Percentiles rank a stretch among this genome's conserved stretches.
phyloP scores from a whole-genome alignment of 805 yeast genomes.

The Maudiozyma saulgeensis region DNA sequence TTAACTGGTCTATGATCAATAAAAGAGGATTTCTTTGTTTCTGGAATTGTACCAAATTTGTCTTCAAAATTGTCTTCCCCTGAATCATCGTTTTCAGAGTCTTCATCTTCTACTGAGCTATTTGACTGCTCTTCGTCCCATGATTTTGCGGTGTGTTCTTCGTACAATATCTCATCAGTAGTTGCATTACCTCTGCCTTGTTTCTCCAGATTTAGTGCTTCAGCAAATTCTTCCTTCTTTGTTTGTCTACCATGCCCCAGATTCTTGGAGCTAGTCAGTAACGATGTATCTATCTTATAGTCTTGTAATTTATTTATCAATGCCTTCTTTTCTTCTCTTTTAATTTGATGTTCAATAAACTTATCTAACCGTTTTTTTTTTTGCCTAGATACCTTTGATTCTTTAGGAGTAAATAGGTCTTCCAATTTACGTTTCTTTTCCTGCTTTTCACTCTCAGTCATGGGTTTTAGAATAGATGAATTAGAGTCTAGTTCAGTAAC shows the following conservation, averaged over 20 bases:
- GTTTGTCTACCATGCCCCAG: conserved; percentile 71
- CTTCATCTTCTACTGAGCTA: conserved; percentile 11
- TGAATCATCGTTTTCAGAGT: conserved; percentile 17
- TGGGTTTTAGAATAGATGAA: conserved; percentile 51
- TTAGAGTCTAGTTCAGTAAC: conserved; percentile 38
- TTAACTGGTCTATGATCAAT: conserved; percentile 63
- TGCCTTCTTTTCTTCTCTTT: conserved; percentile 76
- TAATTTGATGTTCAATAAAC: conserved; percentile 83
- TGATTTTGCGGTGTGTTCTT: conserved; percentile 52
- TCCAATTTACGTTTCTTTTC: conserved; percentile 58
- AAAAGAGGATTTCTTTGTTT: conserved; percentile 35
- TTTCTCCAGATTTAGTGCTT: conserved; percentile 62
- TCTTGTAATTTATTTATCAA: conserved; percentile 63
- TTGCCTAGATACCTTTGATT: conserved; percentile 57
- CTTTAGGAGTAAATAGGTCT: conserved; percentile 49
- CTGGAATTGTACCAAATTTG: conserved; percentile 17
- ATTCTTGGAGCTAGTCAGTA: conserved; percentile 62
- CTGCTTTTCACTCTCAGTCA: conserved; percentile 53
- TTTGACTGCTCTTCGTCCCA: conserved; percentile 41
- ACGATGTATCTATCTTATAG: conserved; percentile 54
- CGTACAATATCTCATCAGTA: conserved; percentile 57
- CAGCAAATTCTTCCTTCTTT: conserved; percentile 56
- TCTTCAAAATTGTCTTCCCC: conserved; percentile 22
- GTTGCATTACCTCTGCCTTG: conserved; percentile 59
- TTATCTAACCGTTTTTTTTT: conserved; percentile 80